phyloP scores from a whole-genome alignment of 2,329 filamentous ascomycete genomes.

The Didymella lethalis region DNA sequence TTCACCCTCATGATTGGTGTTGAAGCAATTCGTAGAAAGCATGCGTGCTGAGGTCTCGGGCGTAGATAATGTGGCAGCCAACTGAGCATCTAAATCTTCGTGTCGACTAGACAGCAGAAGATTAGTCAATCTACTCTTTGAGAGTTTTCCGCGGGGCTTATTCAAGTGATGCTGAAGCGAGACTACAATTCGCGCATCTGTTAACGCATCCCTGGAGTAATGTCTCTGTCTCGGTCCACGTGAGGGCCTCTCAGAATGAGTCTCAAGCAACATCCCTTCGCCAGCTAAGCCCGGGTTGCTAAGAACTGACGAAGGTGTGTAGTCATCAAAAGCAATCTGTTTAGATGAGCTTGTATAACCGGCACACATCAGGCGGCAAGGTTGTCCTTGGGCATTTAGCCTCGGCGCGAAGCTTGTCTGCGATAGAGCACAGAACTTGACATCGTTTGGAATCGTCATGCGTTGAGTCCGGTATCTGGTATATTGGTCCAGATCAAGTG shows the following conservation, averaged over 20 bases:
- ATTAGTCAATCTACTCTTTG: no score
- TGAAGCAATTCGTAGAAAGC: no score
- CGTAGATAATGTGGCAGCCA: background rate
- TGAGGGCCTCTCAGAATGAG: no score
- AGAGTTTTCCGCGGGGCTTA: no score
- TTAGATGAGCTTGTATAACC: constrained; percentile 16
- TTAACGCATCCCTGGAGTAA: background rate
- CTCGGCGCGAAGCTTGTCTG: constrained; percentile 16
- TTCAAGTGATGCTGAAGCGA: background rate
- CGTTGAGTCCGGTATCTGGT: background rate
- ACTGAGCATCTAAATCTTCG: background rate
- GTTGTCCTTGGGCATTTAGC: constrained; percentile 1
- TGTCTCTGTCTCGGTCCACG: no score
- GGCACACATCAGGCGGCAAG: constrained; percentile 9
- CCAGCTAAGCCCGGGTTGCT: background rate
- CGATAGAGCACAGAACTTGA: background rate
- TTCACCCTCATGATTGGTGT: background rate
- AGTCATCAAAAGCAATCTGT: constrained; percentile 8
- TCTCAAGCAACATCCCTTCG: background rate
- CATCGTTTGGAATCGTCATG: background rate
- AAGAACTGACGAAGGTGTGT: background rate
- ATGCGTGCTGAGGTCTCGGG: background rate
- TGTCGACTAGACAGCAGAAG: background rate
- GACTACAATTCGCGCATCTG: background rate
- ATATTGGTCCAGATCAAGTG: background rate